Base-by-base conservation (phyloP, 208 protist genomes). In the Vickermania spadyakhi region DNA sequence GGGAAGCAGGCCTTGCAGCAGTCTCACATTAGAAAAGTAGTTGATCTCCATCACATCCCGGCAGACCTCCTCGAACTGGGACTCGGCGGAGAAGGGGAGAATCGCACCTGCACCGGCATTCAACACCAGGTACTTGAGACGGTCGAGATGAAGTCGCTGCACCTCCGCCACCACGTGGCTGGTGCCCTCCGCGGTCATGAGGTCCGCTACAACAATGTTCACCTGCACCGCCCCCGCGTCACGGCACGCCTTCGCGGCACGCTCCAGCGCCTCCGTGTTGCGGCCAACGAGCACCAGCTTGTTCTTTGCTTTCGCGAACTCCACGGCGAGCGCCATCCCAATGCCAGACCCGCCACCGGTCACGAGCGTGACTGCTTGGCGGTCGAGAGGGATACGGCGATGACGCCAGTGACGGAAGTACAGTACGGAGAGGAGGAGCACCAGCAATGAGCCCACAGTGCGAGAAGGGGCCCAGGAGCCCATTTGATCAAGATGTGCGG, bases 81-180 rank as follows among this genome's bases (percentile, higher is more conserved):
- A 61, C 23, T 77, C 70, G 25, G 59, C 52, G 1, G 80, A 68
- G 64, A 94, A 94, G 0, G 81, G 76, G 26, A 72, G 64, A 55
- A 94, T 91, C 13, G 81, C 83, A 2, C 86, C 86, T 1, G 66
- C 71, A 29, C 86, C 86, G n/a, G 86, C 86, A 52, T 91, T 94
- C 3, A 94, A 77, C 2, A 94, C 73, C 0, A 94, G 60, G 56
- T 91, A 89, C 66, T 77, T 84, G 52, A 1, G 58, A 28, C 45
- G 51, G 4, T 52, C 59, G 5, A 27, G 11, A 51, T 72, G 70
- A 23, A 81, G 62, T 3, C 52, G 51, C 11, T 51, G 31, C 54
- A 80, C 55, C 23, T 62, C 66, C 2, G 2, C 5, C 21, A 41
- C 56, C 18, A 93, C 76, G 22, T 52, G 51, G 31, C 54, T 42